phyloP scores from a whole-genome alignment of 768 basidiomycete species.

The Pulveroboletus sp. region DNA sequence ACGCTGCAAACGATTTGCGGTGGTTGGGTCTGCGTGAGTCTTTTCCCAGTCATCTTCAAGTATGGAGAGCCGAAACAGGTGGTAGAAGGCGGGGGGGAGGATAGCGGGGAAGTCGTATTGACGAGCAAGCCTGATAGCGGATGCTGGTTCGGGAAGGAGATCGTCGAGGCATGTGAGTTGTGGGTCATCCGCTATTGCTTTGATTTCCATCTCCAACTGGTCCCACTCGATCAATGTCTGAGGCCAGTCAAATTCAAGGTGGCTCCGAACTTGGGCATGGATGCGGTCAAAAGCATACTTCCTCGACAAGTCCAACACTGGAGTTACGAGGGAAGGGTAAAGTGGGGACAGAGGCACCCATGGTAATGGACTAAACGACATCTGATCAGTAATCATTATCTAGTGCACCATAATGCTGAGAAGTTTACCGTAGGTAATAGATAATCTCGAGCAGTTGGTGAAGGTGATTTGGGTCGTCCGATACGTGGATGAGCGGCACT shows the following conservation, averaged over 20 bases:
- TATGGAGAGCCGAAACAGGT: constrained; percentile 33
- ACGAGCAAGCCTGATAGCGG: constrained; percentile 42
- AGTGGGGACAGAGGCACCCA: constrained; percentile 3
- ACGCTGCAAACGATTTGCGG: constrained; percentile 3
- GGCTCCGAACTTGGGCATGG: background rate
- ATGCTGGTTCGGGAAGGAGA: constrained; percentile 17
- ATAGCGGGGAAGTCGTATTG: constrained; percentile 38
- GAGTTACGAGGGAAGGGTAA: background rate
- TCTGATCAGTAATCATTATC: background rate
- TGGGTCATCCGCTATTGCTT: background rate
- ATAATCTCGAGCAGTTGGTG: constrained; percentile 5
- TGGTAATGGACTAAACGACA: background rate
- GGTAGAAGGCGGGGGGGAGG: constrained; percentile 51
- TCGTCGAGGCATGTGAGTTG: constrained; percentile 4
- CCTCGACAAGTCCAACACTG: constrained; percentile 8
- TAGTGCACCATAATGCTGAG: background rate
- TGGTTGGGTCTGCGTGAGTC: background rate
- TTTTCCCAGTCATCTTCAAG: constrained; percentile 19
- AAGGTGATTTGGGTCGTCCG: constrained; percentile 6
- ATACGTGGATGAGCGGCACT: constrained; percentile 2
- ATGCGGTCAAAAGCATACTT: constrained; percentile 11
- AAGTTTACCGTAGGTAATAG: constrained; percentile 9
- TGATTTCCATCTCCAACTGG: background rate
- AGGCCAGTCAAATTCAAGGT: constrained; percentile 12
- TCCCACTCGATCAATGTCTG: constrained; percentile 14